Evolutionary conservation across 345 rosid species (phyloP).

Genomic region (Turnera subulata): DNA sequence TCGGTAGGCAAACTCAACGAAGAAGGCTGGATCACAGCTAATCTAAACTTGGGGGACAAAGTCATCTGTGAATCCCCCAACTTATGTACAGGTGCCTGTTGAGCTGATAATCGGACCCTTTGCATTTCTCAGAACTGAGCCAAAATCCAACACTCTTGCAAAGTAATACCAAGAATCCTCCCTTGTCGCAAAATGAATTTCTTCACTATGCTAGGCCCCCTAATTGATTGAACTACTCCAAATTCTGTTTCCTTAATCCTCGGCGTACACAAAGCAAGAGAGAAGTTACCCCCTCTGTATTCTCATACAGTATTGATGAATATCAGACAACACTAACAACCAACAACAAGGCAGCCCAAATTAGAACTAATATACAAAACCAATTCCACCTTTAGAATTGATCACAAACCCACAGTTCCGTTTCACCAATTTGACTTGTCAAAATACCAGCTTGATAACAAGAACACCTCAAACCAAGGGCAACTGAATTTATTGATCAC

Average conservation of each 20-base stretch:
- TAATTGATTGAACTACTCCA: neutral
- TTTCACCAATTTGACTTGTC: constrained; percentile 3
- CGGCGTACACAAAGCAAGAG: neutral
- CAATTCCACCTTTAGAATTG: neutral
- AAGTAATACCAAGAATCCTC: too few species aligned
- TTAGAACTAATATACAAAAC: neutral
- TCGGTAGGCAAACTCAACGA: constrained; percentile 50
- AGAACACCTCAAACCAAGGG: neutral
- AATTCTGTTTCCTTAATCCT: neutral
- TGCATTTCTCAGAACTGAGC: constrained; percentile 48
- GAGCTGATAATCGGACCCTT: constrained; percentile 74
- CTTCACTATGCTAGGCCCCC: neutral
- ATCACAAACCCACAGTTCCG: constrained; percentile 1
- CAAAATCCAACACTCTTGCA: neutral
- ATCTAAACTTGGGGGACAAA: constrained; percentile 70
- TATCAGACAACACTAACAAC: neutral
- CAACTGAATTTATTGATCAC: neutral
- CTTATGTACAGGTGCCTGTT: constrained; percentile 73
- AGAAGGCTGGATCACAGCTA: constrained; percentile 56
- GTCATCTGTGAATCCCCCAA: constrained; percentile 89
- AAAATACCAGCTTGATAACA: constrained; percentile 2
- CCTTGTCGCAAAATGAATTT: too few species aligned
- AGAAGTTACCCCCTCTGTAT: constrained; percentile 2
- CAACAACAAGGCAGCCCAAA: neutral
- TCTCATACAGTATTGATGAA: neutral